A percentile compares a stretch with the other conserved stretches of the same genome.
Conservation (phyloP, 2,329 filamentous ascomycete genomes). For the Cercospora brassicicola region DNA sequence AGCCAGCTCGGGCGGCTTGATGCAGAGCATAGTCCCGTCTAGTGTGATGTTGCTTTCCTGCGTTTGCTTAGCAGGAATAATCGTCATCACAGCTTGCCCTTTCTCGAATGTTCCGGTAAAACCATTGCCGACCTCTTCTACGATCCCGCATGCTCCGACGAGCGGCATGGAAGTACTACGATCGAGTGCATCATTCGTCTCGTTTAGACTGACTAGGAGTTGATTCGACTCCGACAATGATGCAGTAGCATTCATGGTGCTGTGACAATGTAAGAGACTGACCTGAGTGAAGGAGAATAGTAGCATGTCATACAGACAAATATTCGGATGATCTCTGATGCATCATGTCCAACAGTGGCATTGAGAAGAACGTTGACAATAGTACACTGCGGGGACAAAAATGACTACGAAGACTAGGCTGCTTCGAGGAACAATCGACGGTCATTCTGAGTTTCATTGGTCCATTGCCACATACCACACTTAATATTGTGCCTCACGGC, state of each 20-base stretch:
- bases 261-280: background rate
- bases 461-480: background rate
- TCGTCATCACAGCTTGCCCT: background rate
- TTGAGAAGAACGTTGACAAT: background rate
- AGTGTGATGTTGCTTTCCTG: background rate
- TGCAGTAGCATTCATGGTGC: background rate
- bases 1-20: background rate
- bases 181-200: background rate
- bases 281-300: no score
- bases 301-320: no score
- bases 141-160: background rate
- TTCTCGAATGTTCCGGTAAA: background rate
- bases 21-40: background rate
- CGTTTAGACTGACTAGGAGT: background rate
- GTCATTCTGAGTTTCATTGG: background rate
- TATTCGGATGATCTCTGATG: accelerated
- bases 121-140: background rate
- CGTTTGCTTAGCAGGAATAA: background rate
- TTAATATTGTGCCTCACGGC: background rate
- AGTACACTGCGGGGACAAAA: background rate
- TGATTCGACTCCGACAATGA: background rate
- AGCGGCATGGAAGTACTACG: background rate
- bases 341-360: no score
- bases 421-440: background rate
- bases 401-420: background rate